Base-by-base conservation (phyloP, 371 early-diverging fungal genomes). In the Vairimorpha apis region DNA sequence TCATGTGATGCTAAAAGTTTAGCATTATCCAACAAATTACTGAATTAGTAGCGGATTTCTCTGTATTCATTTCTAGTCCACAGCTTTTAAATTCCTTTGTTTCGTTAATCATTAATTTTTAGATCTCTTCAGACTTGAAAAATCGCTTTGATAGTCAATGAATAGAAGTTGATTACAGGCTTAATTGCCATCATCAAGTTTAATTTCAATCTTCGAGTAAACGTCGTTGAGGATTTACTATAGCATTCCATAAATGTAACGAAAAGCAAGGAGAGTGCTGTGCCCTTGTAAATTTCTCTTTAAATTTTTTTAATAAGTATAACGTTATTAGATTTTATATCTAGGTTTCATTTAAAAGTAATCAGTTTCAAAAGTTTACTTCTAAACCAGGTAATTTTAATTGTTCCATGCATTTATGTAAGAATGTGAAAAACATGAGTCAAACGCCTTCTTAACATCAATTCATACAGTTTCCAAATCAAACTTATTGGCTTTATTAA, bases 161-260 rank as follows among this genome's bases (percentile, higher is more conserved):
- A 16, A 47, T 14, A 47, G n/a, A 47, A 47, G 49, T 4, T 47
- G 49, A 47, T 47, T 47, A n/a, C 49, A 47, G 16, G 49, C 16
- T 7, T 41, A 41, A 41, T 41, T 10, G n/a, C 4, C 2, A 3
- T 16, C 8, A 8, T 3, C 4, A 18, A 3, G 4, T n/a, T 47
- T 16, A 23, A 16, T 3, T 16, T 47, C 23, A 14, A 47, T 23
- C n/a, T 47, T 47, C n/a, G 49, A 16, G n/a, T 47, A 67, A 3
- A 13, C 12, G 12, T 12, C 37, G 27, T 67, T 67, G 4, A 67
- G 23, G 2, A 30, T 33, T 58, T 25, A 5, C 5, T 64, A 65
- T n/a, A 67, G 5, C 12, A 64, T 8, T 67, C 58, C 67, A 67
- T 67, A 37, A 7, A 67, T 25, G 63, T 13, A 7, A 58, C 67